Base-by-base conservation (phyloP, 805 yeast genomes). In the Ogataea corticis region DNA sequence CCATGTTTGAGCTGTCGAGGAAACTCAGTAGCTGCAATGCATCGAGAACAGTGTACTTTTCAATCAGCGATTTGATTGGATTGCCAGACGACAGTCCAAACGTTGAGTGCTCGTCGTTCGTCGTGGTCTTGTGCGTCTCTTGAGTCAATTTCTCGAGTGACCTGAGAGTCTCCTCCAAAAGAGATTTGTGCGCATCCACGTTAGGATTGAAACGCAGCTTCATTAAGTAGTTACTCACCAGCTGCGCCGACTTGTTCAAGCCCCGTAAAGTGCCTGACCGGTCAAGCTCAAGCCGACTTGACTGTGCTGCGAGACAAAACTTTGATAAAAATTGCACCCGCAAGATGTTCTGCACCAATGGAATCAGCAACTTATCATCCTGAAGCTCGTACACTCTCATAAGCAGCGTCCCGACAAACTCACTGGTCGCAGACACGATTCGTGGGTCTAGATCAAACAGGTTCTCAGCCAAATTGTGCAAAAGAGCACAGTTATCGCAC, bases 1-100 rank as follows among this genome's bases (percentile, higher is more conserved):
- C 67, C 58, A 79, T 71, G 57, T 80, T 80, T 14, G 82, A 71
- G 52, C 76, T 79, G 47, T 74, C 75, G 33, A 83, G 63, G 57
- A 84, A 82, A 30, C 72, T 67, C 49, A 74, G 70, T 40, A 83
- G 64, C 55, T 80, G 82, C 63, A 77, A 70, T 2, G 81, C 75
- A 38, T 77, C 72, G 38, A 80, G 66, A 18, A 80, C 62, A 5
- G 80, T 61, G 56, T 72, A 79, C 42, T 74, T 68, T 3, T 69
- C 70, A 17, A 67, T 58, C 3, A 79, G 73, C 47, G 69, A 72
- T 21, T 65, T 59, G 25, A 58, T 57, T 1, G 80, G 79, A 49
- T 73, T 64, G 13, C 66, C 66, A 12, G 67, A 66, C 9, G 77
- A 68, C 45, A 76, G 69, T 1, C 80, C 80, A 11, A 78, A 76